Conservation (phyloP, 768 basidiomycete genomes). For the Rhodotorula diobovata region DNA sequence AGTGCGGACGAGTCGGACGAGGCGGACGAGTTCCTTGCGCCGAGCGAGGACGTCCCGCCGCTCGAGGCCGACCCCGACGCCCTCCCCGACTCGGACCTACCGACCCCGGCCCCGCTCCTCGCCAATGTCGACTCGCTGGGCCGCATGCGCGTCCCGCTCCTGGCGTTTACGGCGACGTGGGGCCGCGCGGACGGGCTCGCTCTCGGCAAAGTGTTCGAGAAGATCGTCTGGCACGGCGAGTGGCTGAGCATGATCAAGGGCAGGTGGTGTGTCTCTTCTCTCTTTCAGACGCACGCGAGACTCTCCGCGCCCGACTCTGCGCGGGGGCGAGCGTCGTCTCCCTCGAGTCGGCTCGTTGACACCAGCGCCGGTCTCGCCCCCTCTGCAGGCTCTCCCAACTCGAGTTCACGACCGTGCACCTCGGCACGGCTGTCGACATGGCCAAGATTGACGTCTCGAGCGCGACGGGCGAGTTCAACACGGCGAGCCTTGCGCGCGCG, state of each 20-base stretch:
- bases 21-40: background rate
- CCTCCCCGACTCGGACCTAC: background rate
- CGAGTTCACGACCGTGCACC: slow-evolving; percentile 75
- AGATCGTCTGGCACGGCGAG: slow-evolving; percentile 86
- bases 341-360: too few species aligned
- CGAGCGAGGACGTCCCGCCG: background rate
- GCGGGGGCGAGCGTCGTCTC: too few species aligned
- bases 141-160: slow-evolving; percentile 59
- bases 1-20: background rate
- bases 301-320: too few species aligned
- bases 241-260: slow-evolving; percentile 90
- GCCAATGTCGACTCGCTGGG: slow-evolving; percentile 18
- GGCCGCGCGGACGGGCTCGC: slow-evolving; percentile 85
- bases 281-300: too few species aligned
- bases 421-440: slow-evolving; percentile 59
- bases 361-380: background rate
- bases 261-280: slow-evolving; percentile 59
- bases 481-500: slow-evolving; percentile 69
- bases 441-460: slow-evolving; percentile 62
- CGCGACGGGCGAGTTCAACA: slow-evolving; percentile 72
- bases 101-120: background rate
- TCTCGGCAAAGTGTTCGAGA: slow-evolving; percentile 79
- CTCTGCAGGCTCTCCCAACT: slow-evolving; percentile 70
- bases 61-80: background rate
- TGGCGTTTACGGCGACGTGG: slow-evolving; percentile 95